Evolutionary conservation across 1,284 basidiomycete species (phyloP).

Genomic region (Bondarzewia mesenterica): DNA sequence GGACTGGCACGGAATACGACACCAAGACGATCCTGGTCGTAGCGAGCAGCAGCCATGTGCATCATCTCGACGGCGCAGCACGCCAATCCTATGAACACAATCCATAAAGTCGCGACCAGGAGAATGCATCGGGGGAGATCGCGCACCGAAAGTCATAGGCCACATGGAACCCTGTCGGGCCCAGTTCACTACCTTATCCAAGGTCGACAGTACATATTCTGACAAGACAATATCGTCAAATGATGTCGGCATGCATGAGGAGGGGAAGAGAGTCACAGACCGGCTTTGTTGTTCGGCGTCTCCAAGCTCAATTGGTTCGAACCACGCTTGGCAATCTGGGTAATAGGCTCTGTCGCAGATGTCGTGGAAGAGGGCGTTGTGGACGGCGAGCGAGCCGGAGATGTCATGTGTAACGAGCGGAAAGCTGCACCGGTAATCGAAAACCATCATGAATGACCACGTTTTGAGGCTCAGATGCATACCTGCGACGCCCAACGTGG

Average conservation of each 20-base stretch:
- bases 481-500: slow-evolving; percentile 39
- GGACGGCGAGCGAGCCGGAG: slow-evolving; percentile 22
- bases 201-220: slow-evolving; percentile 95
- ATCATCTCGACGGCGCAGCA: slow-evolving; percentile 99
- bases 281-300: slow-evolving; percentile 84
- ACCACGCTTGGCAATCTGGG: slow-evolving; percentile 62
- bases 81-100: slow-evolving; percentile 64
- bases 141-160: slow-evolving; percentile 95
- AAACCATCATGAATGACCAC: not conserved
- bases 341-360: slow-evolving; percentile 46
- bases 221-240: slow-evolving; percentile 2
- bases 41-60: slow-evolving; percentile 98
- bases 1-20: slow-evolving; percentile 98
- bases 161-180: slow-evolving; percentile 97
- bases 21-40: slow-evolving; percentile 97
- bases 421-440: slow-evolving; percentile 26
- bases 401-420: slow-evolving; percentile 50
- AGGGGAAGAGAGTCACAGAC: slow-evolving; percentile 36
- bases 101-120: slow-evolving; percentile 4
- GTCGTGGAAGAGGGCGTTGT: slow-evolving; percentile 34
- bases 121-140: not conserved
- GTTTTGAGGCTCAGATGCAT: slow-evolving; percentile 13
- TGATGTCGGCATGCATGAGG: not conserved
- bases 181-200: slow-evolving; percentile 99
- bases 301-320: slow-evolving; percentile 84